Percentiles rank a stretch among this genome's conserved stretches.
phyloP scores from a whole-genome alignment of 2,329 filamentous ascomycete genomes.

The Cadophora sp. region DNA sequence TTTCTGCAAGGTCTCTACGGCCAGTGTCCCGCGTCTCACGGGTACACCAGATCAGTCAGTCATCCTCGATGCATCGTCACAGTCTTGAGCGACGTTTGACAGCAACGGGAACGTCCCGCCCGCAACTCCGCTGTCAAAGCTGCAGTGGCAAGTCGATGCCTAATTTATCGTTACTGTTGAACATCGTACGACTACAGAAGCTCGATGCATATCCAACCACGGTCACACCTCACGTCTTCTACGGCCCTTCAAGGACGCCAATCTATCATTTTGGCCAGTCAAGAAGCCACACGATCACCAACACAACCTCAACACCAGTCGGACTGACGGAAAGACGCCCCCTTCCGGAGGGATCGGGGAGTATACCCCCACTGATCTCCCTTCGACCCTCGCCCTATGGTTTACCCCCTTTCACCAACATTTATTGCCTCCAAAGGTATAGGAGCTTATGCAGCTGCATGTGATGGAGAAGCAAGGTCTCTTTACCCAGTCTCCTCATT shows the following conservation, averaged over 20 bases:
- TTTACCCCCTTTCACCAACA: slow-evolving; percentile 3
- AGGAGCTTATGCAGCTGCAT: neutral
- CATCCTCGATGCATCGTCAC: slow-evolving; percentile 11
- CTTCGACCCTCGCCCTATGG: slow-evolving; percentile 9
- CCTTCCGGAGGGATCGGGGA: slow-evolving; percentile 3
- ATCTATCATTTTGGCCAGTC: slow-evolving; percentile 7
- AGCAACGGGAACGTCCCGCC: slow-evolving; percentile 19
- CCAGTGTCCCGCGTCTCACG: slow-evolving; percentile 7
- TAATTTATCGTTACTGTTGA: neutral
- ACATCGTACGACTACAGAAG: slow-evolving; percentile 10
- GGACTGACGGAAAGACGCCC: neutral
- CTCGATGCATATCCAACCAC: slow-evolving; percentile 2
- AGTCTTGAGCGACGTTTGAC: slow-evolving; percentile 11
- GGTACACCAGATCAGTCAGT: slow-evolving; percentile 15
- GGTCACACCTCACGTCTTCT: slow-evolving; percentile 14
- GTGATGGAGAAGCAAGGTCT: slow-evolving; percentile 4
- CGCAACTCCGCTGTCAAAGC: slow-evolving; percentile 22
- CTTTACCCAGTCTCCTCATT: slow-evolving; percentile 14
- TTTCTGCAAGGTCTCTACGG: slow-evolving; percentile 3
- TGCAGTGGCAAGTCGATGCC: slow-evolving; percentile 13
- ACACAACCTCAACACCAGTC: slow-evolving; percentile 6
- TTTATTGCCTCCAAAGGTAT: neutral
- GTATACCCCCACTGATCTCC: neutral
- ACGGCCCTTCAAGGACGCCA: slow-evolving; percentile 8
- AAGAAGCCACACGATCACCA: slow-evolving; percentile 2